Percentiles rank a stretch among this genome's conserved stretches.
phyloP scores from a whole-genome alignment of 371 early-diverging fungal species.

The Syncephalastrum racemosum region DNA sequence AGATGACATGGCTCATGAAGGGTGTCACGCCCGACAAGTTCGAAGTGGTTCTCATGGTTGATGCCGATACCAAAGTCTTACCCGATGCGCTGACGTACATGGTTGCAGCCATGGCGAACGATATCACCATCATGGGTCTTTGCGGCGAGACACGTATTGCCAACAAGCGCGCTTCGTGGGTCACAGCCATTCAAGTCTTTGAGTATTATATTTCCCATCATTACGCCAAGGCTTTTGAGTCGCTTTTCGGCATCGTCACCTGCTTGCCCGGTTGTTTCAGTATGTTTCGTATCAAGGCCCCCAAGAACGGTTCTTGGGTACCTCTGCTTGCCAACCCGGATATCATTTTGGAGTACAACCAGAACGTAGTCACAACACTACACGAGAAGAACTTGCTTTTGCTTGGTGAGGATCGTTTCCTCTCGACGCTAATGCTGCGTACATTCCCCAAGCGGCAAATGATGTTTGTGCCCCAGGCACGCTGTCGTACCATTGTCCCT shows the following conservation, averaged over 20 bases:
- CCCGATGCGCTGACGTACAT: constrained; percentile 76
- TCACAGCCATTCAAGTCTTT: constrained; percentile 70
- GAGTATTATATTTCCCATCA: constrained; percentile 98
- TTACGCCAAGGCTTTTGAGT: constrained; percentile 93
- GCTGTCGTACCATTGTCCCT: constrained; percentile 83
- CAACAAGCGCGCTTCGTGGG: constrained; percentile 75
- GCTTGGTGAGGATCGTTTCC: constrained; percentile 95
- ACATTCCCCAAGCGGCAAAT: constrained; percentile 91
- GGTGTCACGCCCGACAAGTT: constrained; percentile 88
- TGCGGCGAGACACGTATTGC: constrained; percentile 89
- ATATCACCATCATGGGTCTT: constrained; percentile 80
- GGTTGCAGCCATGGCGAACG: constrained; percentile 83
- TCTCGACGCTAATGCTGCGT: constrained; percentile 93
- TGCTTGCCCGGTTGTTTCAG: constrained; percentile 97
- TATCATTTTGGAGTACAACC: constrained; percentile 88
- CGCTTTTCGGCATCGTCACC: constrained; percentile 96
- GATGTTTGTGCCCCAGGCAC: constrained; percentile 92
- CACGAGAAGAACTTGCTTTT: constrained; percentile 95
- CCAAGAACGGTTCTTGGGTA: constrained; percentile 75
- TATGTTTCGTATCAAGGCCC: constrained; percentile 85
- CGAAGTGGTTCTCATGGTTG: constrained; percentile 95
- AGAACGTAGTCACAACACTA: constrained; percentile 88
- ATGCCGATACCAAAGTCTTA: constrained; percentile 92
- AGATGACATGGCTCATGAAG: constrained; percentile 76
- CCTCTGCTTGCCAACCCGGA: constrained; percentile 90